Evolutionary conservation across 208 protist species (phyloP).

Genomic region (Acanthamoeba healyi): DNA sequence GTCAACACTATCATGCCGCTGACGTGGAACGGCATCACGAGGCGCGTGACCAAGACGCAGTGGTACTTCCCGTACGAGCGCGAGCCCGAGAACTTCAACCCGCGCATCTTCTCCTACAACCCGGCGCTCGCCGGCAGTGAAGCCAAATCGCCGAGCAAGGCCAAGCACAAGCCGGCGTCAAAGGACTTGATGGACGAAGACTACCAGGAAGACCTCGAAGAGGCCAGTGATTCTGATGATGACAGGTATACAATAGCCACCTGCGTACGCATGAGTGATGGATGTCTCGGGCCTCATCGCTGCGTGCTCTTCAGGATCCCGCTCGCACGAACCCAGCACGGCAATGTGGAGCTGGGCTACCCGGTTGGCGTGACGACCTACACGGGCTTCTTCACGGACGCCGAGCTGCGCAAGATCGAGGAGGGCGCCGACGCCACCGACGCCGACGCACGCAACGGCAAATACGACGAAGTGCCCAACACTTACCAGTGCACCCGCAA

Average conservation of each 20-base stretch:
- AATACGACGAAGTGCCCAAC: conserved; percentile 47
- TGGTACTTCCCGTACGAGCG: conserved; percentile 48
- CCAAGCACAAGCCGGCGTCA: neutral
- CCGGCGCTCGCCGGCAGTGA: neutral
- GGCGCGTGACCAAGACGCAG: neutral
- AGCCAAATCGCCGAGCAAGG: too few relatives aligned
- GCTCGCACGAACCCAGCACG: neutral
- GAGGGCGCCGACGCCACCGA: conserved; percentile 23
- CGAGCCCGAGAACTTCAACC: conserved; percentile 42
- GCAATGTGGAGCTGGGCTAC: conserved; percentile 8
- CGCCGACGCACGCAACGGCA: conserved; percentile 47
- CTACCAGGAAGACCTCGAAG: conserved; percentile 12
- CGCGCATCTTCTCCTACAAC: conserved; percentile 36
- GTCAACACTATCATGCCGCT: conserved; percentile 17
- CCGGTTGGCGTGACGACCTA: conserved; percentile 56
- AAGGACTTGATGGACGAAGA: neutral
- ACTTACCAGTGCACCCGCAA: conserved; percentile 63
- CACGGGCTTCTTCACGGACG: conserved; percentile 45
- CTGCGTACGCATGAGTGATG: neutral
- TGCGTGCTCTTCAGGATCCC: neutral
- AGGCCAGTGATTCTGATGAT: neutral
- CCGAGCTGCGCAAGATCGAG: conserved; percentile 53
- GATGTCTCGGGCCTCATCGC: neutral
- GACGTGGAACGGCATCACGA: conserved; percentile 1
- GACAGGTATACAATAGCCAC: neutral